Base-by-base conservation (phyloP, 306 rosid species). In the Gastrolobium villosum region DNA sequence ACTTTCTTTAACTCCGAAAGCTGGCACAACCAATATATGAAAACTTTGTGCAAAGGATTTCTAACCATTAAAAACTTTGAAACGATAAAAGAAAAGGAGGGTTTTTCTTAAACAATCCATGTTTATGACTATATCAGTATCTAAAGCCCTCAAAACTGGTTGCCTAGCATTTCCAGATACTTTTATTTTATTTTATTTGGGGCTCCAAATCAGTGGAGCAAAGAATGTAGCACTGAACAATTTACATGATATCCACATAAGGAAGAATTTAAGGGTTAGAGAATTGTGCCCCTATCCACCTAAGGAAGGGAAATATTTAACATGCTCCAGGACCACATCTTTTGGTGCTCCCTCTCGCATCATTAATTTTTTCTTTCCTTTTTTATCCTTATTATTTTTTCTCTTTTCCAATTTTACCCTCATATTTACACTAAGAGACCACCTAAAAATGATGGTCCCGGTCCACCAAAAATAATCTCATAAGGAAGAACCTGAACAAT, bases 201-300 rank as follows among this genome's bases (percentile, higher is more conserved):
- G 74, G 85, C 90, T 75, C 88, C 78, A 7, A 80, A 80, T 64
- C 46, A 60, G 10, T 49, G 92, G 90, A 89, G 88, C 89, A 81
- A 60, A 83, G 77, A 87, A 66, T 74, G 53, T 82, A 66, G 75
- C 78, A 61, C 78, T 43, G 62, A 78, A 83, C 71, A 70, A 78
- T 69, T 83, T n/a, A 83, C 85, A 85, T 56, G 63, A 79, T 55
- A 81, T 65, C 81, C 28, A n/a, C 86, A 63, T 78, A 52, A 68
- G n/a, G n/a, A n/a, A n/a, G n/a, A 82, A 76, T 59, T 81, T 48
- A 72, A 50, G 84, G 86, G 72, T 75, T 79, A 72, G 80, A 70
- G 66, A 70, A 75, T 32, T 70, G 54, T 84, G 85, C 85, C 66
- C 82, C 82, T 84, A 83, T 86, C 86, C 76, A 87, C 46, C n/a